Evolutionary conservation across 352 stramenopile genomes (phyloP).

Genomic region (Phytophthora pisi): DNA sequence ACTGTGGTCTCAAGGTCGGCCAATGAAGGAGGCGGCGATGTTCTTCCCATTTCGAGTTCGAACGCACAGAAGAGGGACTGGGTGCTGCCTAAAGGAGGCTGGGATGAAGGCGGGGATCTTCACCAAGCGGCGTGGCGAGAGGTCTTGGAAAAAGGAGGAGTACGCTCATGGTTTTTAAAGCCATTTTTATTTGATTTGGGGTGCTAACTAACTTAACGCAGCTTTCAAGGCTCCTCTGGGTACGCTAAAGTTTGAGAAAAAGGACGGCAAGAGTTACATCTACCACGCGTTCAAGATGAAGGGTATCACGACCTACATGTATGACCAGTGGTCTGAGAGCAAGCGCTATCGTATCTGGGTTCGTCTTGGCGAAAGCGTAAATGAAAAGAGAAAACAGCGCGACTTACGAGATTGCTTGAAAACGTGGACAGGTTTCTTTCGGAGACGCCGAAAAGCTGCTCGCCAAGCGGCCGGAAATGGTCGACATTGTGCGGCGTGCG

Average conservation of each 20-base stretch:
- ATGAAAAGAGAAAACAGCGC: too few species aligned
- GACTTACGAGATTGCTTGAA: neutral
- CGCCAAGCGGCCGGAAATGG: constrained; percentile 1
- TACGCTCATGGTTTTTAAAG: neutral
- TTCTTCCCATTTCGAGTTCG: constrained; percentile 29
- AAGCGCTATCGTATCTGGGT: constrained; percentile 27
- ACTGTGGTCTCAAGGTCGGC: neutral
- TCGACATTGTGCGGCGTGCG: constrained; percentile 8
- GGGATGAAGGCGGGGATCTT: constrained; percentile 13
- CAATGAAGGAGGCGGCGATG: neutral
- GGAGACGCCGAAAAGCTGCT: constrained; percentile 17
- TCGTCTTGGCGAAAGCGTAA: neutral
- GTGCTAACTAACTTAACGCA: too few species aligned
- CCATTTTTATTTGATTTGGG: too few species aligned
- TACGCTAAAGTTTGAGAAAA: neutral
- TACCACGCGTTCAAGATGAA: constrained; percentile 22
- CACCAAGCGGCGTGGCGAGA: constrained; percentile 10
- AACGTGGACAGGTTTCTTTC: constrained; percentile 10
- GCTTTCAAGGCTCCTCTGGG: too few species aligned
- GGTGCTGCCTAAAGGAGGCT: constrained; percentile 27
- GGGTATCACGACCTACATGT: neutral
- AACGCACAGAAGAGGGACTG: constrained; percentile 19
- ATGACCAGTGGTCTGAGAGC: constrained; percentile 27
- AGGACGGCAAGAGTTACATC: neutral
- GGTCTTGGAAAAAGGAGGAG: constrained; percentile 28